These are phyloP conservation scores for Ogataea chonburiensis DNA, from an alignment of 805 yeast species.

Conservation along the genomic window DNA sequence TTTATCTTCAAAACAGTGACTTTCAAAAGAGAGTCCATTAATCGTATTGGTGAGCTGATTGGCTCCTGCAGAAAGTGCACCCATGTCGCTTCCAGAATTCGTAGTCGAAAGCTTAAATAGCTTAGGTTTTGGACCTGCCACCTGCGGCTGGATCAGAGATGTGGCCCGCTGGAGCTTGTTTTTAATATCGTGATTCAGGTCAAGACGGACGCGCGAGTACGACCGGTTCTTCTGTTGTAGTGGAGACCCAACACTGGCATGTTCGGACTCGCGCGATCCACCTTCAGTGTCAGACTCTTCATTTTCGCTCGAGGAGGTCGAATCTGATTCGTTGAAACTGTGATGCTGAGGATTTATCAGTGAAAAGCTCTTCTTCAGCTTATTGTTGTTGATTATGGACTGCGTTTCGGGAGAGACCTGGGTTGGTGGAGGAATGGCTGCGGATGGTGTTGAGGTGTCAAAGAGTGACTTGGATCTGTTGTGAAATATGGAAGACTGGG, in stretches of 20 bases:
- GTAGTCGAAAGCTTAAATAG: conserved; percentile 20
- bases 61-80: conserved; percentile 24
- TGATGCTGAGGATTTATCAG: conserved; percentile 24
- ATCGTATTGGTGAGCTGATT: conserved; percentile 28
- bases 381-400: conserved; percentile 20
- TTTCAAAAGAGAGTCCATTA: conserved; percentile 16
- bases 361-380: conserved; percentile 26
- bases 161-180: conserved; percentile 29
- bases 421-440: conserved; percentile 10
- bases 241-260: conserved; percentile 38
- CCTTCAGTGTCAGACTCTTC: conserved; percentile 20
- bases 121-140: conserved; percentile 8
- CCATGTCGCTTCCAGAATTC: conserved; percentile 8
- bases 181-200: conserved; percentile 19
- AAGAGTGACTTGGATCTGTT: conserved; percentile 18
- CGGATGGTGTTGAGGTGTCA: conserved; percentile 16
- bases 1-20: neutral
- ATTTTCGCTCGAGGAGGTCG: conserved; percentile 21
- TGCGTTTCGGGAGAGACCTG: conserved; percentile 24
- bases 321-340: conserved; percentile 16
- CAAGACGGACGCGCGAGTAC: conserved; percentile 17
- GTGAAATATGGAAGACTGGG: conserved; percentile 16
- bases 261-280: conserved; percentile 12
- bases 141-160: conserved; percentile 24
- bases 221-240: conserved; percentile 33